Conservation (phyloP, 2,329 filamentous ascomycete genomes). For the Zalaria sp. region DNA sequence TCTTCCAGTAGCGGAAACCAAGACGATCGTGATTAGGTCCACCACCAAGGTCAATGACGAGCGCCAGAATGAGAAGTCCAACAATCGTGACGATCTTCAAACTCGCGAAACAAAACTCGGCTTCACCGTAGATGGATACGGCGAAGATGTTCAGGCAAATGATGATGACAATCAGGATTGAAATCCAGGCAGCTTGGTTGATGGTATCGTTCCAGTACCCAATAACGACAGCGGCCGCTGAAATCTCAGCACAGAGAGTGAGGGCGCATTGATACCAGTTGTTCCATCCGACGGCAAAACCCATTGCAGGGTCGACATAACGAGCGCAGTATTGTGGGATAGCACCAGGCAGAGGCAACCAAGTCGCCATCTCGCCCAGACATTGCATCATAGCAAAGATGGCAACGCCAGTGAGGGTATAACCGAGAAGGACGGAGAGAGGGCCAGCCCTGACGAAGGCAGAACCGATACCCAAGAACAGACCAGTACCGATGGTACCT, state of each 20-base stretch:
- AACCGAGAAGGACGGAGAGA: constrained; percentile 5
- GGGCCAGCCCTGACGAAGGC: constrained; percentile 6
- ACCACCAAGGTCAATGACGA: constrained; percentile 50
- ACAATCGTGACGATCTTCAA: constrained; percentile 37
- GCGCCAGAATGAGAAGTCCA: constrained; percentile 22
- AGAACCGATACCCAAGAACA: constrained; percentile 6
- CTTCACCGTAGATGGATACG: constrained; percentile 32
- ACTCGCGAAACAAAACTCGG: constrained; percentile 37
- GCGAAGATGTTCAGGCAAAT: constrained; percentile 48
- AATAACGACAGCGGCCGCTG: constrained; percentile 50
- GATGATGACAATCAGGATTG: constrained; percentile 46
- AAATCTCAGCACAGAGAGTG: constrained; percentile 42
- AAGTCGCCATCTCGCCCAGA: constrained; percentile 28
- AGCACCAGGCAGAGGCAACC: constrained; percentile 20
- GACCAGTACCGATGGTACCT: constrained; percentile 33
- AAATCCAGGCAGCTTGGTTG: constrained; percentile 30
- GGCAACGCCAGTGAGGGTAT: constrained; percentile 9
- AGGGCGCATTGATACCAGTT: constrained; percentile 36
- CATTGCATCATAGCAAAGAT: constrained; percentile 26
- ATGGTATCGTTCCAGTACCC: constrained; percentile 38
- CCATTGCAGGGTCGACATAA: constrained; percentile 10
- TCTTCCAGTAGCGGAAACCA: constrained; percentile 56
- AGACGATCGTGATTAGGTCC: constrained; percentile 42
- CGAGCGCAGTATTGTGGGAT: constrained; percentile 10
- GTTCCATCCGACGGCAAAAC: constrained; percentile 26